Evolutionary conservation across 2,329 filamentous ascomycete genomes (phyloP).

Genomic region (Nemania bipapillata): DNA sequence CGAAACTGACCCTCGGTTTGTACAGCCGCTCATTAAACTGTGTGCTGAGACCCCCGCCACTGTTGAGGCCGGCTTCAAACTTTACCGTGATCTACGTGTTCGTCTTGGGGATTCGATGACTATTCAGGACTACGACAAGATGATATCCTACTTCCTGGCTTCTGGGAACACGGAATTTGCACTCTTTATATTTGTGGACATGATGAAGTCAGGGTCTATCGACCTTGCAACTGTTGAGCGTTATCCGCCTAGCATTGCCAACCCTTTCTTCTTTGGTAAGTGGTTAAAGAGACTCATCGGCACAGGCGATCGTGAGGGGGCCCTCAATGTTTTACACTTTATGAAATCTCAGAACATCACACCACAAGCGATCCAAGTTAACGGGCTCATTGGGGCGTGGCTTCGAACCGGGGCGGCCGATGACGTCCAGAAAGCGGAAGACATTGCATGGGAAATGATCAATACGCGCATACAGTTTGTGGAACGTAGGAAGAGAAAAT

Average conservation of each 20-base stretch:
- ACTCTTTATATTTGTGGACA: constrained; percentile 83
- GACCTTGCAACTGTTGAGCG: constrained; percentile 57
- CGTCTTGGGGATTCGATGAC: constrained; percentile 70
- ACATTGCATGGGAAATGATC: constrained; percentile 81
- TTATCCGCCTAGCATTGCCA: constrained; percentile 65
- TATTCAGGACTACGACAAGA: constrained; percentile 79
- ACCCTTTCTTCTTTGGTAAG: constrained; percentile 85
- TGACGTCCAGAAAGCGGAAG: constrained; percentile 70
- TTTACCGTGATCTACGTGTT: constrained; percentile 72
- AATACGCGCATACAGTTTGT: constrained; percentile 72
- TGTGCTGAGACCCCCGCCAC: constrained; percentile 66
- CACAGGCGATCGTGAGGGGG: constrained; percentile 75
- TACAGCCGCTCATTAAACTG: constrained; percentile 76
- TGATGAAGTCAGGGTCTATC: constrained; percentile 76
- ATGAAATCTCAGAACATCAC: constrained; percentile 76
- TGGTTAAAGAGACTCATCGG: constrained; percentile 88
- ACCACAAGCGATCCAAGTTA: constrained; percentile 79
- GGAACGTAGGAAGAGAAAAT: constrained; percentile 56
- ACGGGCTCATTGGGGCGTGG: constrained; percentile 83
- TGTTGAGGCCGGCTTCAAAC: constrained; percentile 70
- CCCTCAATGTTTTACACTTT: constrained; percentile 76
- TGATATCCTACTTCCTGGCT: constrained; percentile 76
- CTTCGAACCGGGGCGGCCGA: constrained; percentile 69
- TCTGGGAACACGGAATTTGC: constrained; percentile 73
- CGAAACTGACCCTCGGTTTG: constrained; percentile 63